These are phyloP conservation scores for Mucor velutinosus DNA, from an alignment of 371 early-diverging fungal species.

Conservation along the genomic window DNA sequence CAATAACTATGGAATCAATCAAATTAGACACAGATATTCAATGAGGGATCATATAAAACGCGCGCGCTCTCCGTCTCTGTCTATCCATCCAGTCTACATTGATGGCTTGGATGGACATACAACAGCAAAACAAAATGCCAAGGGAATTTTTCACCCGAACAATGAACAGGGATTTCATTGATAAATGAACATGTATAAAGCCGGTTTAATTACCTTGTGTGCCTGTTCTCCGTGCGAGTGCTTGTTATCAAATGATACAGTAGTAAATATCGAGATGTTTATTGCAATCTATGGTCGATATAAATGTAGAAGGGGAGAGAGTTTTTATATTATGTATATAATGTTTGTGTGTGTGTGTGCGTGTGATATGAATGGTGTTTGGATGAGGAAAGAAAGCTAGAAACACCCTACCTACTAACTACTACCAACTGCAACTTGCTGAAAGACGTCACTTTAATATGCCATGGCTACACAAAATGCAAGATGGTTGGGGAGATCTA, in stretches of 20 bases:
- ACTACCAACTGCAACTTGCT: background rate
- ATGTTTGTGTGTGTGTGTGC: background rate
- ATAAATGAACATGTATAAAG: background rate
- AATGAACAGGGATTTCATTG: background rate
- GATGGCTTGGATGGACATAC: background rate
- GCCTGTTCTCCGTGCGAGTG: background rate
- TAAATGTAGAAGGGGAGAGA: background rate
- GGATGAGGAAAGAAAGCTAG: background rate
- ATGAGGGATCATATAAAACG: background rate
- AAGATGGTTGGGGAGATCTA: background rate
- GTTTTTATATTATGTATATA: background rate
- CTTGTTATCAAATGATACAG: background rate
- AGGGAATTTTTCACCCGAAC: background rate
- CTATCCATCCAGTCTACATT: background rate
- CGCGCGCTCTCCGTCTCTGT: background rate
- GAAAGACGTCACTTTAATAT: slow-evolving; percentile 5
- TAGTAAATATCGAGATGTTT: background rate
- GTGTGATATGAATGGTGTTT: slow-evolving; percentile 1
- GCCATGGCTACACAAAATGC: background rate
- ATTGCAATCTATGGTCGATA: background rate
- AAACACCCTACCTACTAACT: background rate
- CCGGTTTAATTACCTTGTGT: background rate
- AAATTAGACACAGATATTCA: background rate
- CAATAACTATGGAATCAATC: background rate
- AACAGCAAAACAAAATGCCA: background rate